These are phyloP conservation scores for Talinum fruticosum DNA, from an alignment of 148 eudicot genomes.

Conservation along the genomic window DNA sequence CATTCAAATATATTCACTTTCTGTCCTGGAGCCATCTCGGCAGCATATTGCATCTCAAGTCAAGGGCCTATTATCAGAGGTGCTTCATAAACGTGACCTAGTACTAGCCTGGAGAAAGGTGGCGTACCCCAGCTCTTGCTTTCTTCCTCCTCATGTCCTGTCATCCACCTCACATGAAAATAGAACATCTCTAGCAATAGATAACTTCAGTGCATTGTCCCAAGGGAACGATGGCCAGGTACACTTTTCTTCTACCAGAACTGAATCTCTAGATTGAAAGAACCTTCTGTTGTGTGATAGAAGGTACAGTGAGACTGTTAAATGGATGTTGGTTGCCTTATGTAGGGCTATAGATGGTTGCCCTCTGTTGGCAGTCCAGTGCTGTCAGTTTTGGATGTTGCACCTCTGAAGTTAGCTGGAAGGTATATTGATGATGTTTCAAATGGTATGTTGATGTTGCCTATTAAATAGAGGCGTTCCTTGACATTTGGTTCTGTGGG, in stretches of 20 bases:
- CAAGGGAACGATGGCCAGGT: conserved; percentile 34
- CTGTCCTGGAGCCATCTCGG: conserved; percentile 70
- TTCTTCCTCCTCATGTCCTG: conserved; percentile 37
- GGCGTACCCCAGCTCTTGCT: conserved; percentile 60
- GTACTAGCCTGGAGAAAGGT: conserved; percentile 49
- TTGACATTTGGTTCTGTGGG: conserved; percentile 10
- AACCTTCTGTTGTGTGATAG: conserved; percentile 21
- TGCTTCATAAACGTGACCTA: conserved; percentile 60
- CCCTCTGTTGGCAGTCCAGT: conserved; percentile 57
- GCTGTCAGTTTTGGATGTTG: conserved; percentile 75
- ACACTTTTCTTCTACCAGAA: conserved; percentile 28
- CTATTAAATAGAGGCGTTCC: conserved; percentile 7
- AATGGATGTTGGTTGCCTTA: conserved; percentile 21
- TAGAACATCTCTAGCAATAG: conserved; percentile 26
- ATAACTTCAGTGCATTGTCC: conserved; percentile 24
- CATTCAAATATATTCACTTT: conserved; percentile 76
- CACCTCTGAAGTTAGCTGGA: conserved; percentile 71
- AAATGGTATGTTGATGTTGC: conserved; percentile 54
- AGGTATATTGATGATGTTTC: conserved; percentile 74
- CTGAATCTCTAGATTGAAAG: conserved; percentile 24
- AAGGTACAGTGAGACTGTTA: conserved; percentile 20
- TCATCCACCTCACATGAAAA: conserved; percentile 40
- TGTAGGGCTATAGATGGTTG: conserved; percentile 45
- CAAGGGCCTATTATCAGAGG: conserved; percentile 56
- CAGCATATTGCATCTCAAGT: conserved; percentile 70